These are phyloP conservation scores for Lactarius pseudohatsudake DNA, from an alignment of 768 basidiomycete species.

Conservation along the genomic window DNA sequence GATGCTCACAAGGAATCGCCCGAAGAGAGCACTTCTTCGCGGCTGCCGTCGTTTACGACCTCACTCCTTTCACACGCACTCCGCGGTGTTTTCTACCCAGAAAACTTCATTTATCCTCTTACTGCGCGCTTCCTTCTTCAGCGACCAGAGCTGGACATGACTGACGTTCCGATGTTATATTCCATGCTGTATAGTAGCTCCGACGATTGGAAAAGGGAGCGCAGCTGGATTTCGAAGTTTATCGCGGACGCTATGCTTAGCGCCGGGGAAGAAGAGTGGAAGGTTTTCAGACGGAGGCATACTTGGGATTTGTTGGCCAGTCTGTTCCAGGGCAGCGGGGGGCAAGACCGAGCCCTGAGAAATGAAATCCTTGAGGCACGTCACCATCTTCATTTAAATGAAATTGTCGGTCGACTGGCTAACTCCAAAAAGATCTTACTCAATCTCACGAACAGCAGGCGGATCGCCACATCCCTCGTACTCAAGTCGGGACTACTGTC, in stretches of 20 bases:
- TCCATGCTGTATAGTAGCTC: constrained; percentile 77
- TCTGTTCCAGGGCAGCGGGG: constrained; percentile 69
- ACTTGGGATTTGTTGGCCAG: constrained; percentile 89
- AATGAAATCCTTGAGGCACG: constrained; percentile 66
- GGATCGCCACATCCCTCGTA: constrained; percentile 69
- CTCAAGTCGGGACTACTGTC: constrained; percentile 69
- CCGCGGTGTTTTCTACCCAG: constrained; percentile 80
- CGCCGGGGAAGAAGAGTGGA: constrained; percentile 66
- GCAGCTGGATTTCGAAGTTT: constrained; percentile 86
- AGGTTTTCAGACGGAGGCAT: constrained; percentile 72
- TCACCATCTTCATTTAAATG: constrained; percentile 16
- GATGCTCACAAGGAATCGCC: constrained; percentile 51
- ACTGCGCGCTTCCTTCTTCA: constrained; percentile 89
- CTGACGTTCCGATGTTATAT: constrained; percentile 90
- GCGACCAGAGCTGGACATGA: constrained; percentile 73
- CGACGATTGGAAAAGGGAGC: constrained; percentile 83
- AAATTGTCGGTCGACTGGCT: not conserved
- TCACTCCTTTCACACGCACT: constrained; percentile 83
- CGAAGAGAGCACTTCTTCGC: constrained; percentile 41
- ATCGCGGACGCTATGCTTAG: constrained; percentile 78
- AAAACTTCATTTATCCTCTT: constrained; percentile 83
- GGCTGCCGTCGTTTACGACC: constrained; percentile 76
- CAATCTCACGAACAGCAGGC: constrained; percentile 66
- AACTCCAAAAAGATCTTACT: constrained; percentile 57
- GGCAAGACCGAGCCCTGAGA: constrained; percentile 51